These are phyloP conservation scores for Polychaeton citri DNA, from an alignment of 2,329 filamentous ascomycete species.

Conservation along the genomic window DNA sequence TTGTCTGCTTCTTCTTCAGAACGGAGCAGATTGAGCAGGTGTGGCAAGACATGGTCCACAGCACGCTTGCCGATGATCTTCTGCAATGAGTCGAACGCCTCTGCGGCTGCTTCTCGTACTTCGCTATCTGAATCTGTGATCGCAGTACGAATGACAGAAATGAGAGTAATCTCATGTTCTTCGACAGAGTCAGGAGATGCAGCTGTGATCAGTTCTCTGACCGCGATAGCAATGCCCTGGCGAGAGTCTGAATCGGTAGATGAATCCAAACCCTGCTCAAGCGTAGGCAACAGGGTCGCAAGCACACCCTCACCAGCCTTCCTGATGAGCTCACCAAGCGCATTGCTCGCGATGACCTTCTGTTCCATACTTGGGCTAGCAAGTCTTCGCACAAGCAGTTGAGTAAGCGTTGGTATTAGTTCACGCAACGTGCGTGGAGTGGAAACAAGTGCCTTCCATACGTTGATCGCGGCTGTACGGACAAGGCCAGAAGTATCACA, in stretches of 20 bases:
- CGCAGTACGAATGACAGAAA: constrained; percentile 84
- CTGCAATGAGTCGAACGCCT: constrained; percentile 92
- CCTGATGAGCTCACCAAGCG: constrained; percentile 87
- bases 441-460: constrained; percentile 95
- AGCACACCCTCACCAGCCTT: constrained; percentile 93
- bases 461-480: constrained; percentile 73
- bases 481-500: constrained; percentile 92
- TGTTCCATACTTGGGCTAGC: constrained; percentile 97
- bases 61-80: constrained; percentile 87
- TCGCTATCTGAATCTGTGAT: constrained; percentile 81
- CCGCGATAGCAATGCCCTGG: constrained; percentile 92
- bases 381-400: constrained; percentile 84
- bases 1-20: constrained; percentile 81
- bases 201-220: constrained; percentile 84
- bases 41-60: constrained; percentile 87
- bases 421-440: constrained; percentile 89
- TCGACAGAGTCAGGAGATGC: constrained; percentile 80
- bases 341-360: constrained; percentile 96
- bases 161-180: constrained; percentile 88
- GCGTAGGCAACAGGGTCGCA: constrained; percentile 71
- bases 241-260: constrained; percentile 86
- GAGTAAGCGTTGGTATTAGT: constrained; percentile 83
- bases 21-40: constrained; percentile 78
- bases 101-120: constrained; percentile 87
- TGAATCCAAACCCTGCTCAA: constrained; percentile 79